Percentiles rank a stretch among this genome's conserved stretches.
phyloP scores from a whole-genome alignment of 192 early-diverging fungal genomes.

The Diversispora epigaea region DNA sequence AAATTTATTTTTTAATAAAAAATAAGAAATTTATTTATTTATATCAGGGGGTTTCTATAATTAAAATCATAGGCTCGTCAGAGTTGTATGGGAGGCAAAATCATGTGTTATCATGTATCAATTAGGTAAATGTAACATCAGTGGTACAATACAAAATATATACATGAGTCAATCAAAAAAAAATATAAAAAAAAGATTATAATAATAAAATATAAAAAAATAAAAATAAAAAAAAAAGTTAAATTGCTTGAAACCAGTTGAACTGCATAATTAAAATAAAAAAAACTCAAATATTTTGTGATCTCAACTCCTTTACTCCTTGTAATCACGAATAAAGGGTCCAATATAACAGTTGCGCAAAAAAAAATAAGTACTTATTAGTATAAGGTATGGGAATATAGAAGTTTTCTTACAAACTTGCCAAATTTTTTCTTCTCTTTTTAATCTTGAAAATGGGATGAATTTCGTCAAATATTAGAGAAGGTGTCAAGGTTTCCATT shows the following conservation, averaged over 20 bases:
- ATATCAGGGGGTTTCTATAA: no score
- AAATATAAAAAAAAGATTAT: background rate
- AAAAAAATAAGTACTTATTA: background rate
- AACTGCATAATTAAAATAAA: no score
- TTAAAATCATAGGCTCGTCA: background rate
- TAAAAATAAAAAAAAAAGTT: no score
- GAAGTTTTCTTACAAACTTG: background rate
- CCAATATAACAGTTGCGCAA: background rate
- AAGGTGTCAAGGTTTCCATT: background rate
- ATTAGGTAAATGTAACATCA: background rate
- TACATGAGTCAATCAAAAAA: background rate
- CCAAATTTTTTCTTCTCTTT: background rate
- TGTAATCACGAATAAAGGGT: background rate
- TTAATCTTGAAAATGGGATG: background rate
- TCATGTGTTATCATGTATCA: background rate
- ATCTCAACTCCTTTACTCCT: background rate
- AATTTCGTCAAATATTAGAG: background rate
- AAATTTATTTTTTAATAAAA: no score
- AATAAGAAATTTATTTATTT: no score
- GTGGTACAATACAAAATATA: background rate
- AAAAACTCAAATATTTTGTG: background rate
- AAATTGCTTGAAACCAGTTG: background rate
- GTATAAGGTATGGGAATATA: background rate
- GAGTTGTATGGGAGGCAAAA: background rate
- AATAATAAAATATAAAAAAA: no score